Conservation (phyloP, 768 basidiomycete genomes). For the Xerocomellus intermedius region DNA sequence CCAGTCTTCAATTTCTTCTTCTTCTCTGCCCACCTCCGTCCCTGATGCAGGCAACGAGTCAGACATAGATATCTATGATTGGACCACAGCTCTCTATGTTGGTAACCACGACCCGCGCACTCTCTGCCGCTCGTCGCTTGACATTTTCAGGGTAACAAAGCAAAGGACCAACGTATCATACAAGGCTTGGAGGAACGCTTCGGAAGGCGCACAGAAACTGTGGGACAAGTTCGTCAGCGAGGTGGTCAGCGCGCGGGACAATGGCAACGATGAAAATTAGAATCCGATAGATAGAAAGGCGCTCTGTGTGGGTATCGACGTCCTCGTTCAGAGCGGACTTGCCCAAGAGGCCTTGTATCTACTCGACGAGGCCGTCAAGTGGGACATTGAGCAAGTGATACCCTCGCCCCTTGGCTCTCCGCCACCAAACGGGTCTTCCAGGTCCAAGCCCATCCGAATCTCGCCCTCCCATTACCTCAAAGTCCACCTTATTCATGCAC, state of each 20-base stretch:
- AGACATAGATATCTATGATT: conserved; percentile 43
- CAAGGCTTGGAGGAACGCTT: conserved; percentile 48
- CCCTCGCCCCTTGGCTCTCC: background rate
- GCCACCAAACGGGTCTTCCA: background rate
- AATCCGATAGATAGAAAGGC: conserved; percentile 42
- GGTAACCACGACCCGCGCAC: conserved; percentile 39
- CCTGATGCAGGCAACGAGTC: conserved; percentile 28
- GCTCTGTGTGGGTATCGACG: conserved; percentile 49
- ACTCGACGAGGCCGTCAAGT: conserved; percentile 42
- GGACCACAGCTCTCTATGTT: conserved; percentile 47
- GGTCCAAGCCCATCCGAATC: background rate
- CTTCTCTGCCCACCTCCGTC: background rate
- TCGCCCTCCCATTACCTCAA: conserved; percentile 14
- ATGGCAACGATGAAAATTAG: background rate
- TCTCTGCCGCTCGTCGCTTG: conserved; percentile 36
- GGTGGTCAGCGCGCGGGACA: conserved; percentile 5
- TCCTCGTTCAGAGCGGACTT: conserved; percentile 42
- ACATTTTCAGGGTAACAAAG: conserved; percentile 36
- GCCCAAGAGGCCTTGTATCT: conserved; percentile 49
- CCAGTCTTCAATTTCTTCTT: conserved; percentile 2
- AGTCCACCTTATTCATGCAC: conserved; percentile 38
- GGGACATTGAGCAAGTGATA: conserved; percentile 12
- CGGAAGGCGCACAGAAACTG: conserved; percentile 38
- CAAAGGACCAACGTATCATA: conserved; percentile 40
- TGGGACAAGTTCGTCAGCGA: conserved; percentile 41